phyloP scores from a whole-genome alignment of 2,329 filamentous ascomycete genomes.

The Neonectria sp. region DNA sequence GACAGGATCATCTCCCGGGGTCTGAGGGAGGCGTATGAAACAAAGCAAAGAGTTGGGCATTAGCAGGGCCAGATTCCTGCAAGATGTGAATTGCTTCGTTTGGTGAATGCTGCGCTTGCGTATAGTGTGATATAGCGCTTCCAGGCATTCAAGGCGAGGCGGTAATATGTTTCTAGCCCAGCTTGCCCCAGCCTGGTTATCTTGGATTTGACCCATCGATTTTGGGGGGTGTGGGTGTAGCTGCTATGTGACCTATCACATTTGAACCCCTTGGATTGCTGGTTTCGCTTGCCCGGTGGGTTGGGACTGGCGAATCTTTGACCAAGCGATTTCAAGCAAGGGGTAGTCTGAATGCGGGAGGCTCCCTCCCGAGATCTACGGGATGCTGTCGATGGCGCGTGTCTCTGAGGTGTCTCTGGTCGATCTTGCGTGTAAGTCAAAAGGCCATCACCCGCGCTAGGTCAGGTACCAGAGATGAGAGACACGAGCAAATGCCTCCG shows the following conservation, averaged over 20 bases:
- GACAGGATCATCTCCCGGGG: conserved; percentile 14
- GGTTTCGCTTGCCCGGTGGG: conserved; percentile 34
- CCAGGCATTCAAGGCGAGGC: neutral
- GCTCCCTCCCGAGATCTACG: conserved; percentile 35
- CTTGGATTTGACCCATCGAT: neutral
- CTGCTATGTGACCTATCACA: conserved; percentile 40
- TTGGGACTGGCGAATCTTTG: conserved; percentile 35
- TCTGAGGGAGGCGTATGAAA: conserved; percentile 17
- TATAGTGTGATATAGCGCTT: neutral
- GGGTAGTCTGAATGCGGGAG: conserved; percentile 41
- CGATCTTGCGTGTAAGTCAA: conserved; percentile 23
- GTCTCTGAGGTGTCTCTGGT: conserved; percentile 12
- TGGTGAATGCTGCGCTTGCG: conserved; percentile 5
- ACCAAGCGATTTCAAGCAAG: conserved; percentile 34
- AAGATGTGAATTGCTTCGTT: conserved; percentile 23
- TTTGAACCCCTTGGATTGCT: conserved; percentile 31
- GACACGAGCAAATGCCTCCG: neutral
- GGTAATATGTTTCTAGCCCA: neutral
- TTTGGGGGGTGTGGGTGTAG: conserved; percentile 22
- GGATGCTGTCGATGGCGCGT: conserved; percentile 24
- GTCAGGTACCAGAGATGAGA: neutral
- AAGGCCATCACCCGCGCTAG: neutral
- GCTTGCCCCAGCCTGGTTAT: neutral
- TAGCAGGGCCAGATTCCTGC: conserved; percentile 15
- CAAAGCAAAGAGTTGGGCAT: conserved; percentile 22